phyloP scores from a whole-genome alignment of 2,329 filamentous ascomycete genomes.

The Monilinia vaccinii-corymbosi region DNA sequence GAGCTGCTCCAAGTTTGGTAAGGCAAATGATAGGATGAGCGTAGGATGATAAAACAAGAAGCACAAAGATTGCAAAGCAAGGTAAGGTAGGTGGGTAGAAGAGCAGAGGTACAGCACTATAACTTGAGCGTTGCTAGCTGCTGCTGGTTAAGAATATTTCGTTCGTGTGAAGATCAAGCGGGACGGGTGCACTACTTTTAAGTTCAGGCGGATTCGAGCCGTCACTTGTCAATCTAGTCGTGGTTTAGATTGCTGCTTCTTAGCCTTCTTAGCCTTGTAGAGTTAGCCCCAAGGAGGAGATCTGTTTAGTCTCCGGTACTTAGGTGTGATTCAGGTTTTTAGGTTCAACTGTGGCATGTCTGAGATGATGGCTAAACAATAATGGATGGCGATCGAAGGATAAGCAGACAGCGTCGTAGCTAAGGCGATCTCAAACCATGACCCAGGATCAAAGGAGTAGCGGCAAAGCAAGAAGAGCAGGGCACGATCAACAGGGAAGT shows the following conservation, averaged over 20 bases:
- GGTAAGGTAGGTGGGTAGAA: not conserved
- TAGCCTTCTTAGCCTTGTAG: not conserved
- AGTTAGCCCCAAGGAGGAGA: not conserved
- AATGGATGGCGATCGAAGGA: not conserved
- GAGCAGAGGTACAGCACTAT: not conserved
- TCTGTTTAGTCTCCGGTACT: not conserved
- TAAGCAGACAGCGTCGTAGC: not conserved
- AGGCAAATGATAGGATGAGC: constrained; percentile 1
- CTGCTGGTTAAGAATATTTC: not conserved
- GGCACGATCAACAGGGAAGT: not conserved
- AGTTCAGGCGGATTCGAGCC: constrained; percentile 1
- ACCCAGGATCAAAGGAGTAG: not conserved
- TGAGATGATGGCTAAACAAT: not conserved
- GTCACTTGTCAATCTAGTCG: not conserved
- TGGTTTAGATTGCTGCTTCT: not conserved
- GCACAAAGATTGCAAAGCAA: not conserved
- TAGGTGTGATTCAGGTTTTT: not conserved
- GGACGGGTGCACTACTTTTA: not conserved
- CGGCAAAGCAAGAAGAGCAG: not conserved
- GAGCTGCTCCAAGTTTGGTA: constrained; percentile 10
- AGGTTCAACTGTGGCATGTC: not conserved
- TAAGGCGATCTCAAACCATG: constrained; percentile 1
- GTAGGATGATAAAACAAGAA: not conserved
- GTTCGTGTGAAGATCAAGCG: not conserved
- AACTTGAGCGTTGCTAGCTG: not conserved